Conservation (phyloP, 192 early-diverging fungal genomes). For the Coemansia sp. region DNA sequence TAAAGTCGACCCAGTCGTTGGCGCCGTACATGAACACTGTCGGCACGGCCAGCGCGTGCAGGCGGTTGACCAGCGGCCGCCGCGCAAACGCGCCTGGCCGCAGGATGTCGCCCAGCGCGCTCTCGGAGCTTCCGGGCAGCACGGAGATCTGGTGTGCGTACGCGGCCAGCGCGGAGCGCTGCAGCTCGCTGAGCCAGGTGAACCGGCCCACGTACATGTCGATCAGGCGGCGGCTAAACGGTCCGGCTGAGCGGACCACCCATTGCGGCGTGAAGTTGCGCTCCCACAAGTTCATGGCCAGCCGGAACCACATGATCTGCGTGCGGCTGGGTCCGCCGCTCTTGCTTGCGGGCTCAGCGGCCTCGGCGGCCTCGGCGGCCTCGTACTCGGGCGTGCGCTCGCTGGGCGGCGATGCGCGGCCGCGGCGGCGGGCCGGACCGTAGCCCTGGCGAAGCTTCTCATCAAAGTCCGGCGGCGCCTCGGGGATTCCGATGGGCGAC, state of each 20-base stretch:
- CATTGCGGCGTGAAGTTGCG: slow-evolving; percentile 77
- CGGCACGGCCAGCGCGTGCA: slow-evolving; percentile 64
- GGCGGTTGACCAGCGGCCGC: slow-evolving; percentile 64
- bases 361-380: background rate
- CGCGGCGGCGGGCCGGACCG: slow-evolving; percentile 13
- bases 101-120: slow-evolving; percentile 69
- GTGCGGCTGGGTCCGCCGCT: slow-evolving; percentile 28
- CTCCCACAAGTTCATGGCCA: slow-evolving; percentile 63
- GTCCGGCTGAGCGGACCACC: slow-evolving; percentile 71
- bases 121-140: slow-evolving; percentile 77
- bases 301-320: slow-evolving; percentile 18
- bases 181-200: slow-evolving; percentile 60
- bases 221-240: slow-evolving; percentile 64
- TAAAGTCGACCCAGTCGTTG: slow-evolving; percentile 88
- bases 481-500: slow-evolving; percentile 78
- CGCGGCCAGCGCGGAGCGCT: slow-evolving; percentile 64
- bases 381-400: slow-evolving; percentile 26
- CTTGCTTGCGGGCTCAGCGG: background rate
- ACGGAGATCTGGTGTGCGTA: slow-evolving; percentile 81
- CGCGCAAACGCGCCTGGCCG: slow-evolving; percentile 80
- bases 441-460: slow-evolving; percentile 41
- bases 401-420: background rate
- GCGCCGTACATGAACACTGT: slow-evolving; percentile 75
- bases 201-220: slow-evolving; percentile 59
- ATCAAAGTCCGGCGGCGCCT: slow-evolving; percentile 41